A percentile compares a stretch with the other conserved stretches of the same genome.
These are phyloP conservation scores for Allium sativum DNA, from an alignment of 106 monocot genomes.

Conservation along the genomic window DNA sequence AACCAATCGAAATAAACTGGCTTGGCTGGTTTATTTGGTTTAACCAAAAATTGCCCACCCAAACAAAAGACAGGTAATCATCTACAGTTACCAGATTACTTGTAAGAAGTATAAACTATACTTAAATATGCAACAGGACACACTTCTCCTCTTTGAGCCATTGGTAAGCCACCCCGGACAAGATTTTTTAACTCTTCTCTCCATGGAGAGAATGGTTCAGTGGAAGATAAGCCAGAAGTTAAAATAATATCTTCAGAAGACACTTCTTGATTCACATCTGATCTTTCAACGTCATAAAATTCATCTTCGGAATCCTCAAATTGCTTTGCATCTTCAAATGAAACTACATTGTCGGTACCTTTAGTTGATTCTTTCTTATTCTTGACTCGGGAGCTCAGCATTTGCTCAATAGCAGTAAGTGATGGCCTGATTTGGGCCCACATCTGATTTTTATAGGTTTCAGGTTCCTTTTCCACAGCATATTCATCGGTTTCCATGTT, in stretches of 20 bases:
- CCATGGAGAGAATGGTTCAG: slow-evolving; percentile 35
- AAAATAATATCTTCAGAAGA: slow-evolving; percentile 25
- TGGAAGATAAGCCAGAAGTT: slow-evolving; percentile 3
- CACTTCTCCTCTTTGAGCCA: slow-evolving; percentile 99
- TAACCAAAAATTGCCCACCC: too few species aligned
- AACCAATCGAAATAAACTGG: background rate
- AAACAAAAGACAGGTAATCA: too few species aligned
- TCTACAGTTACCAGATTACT: too few species aligned
- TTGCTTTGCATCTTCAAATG: slow-evolving; percentile 31
- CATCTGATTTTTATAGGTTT: slow-evolving; percentile 40
- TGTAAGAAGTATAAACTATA: too few species aligned
- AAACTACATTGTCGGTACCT: slow-evolving; percentile 14
- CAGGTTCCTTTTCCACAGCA: slow-evolving; percentile 28
- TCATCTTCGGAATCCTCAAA: slow-evolving; percentile 86
- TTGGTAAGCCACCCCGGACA: slow-evolving; percentile 80
- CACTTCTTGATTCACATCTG: slow-evolving; percentile 54
- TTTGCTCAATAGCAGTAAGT: slow-evolving; percentile 54
- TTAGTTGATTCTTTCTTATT: slow-evolving; percentile 21
- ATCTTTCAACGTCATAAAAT: slow-evolving; percentile 85
- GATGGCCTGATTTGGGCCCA: slow-evolving; percentile 87
- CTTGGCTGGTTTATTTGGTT: too few species aligned
- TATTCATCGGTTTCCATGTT: slow-evolving; percentile 6
- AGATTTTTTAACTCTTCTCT: slow-evolving; percentile 84
- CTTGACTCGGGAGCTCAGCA: slow-evolving; percentile 78
- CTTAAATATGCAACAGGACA: background rate